Base-by-base conservation (phyloP, 495 filamentous ascomycete genomes). In the Astrothelium subdiscretum region DNA sequence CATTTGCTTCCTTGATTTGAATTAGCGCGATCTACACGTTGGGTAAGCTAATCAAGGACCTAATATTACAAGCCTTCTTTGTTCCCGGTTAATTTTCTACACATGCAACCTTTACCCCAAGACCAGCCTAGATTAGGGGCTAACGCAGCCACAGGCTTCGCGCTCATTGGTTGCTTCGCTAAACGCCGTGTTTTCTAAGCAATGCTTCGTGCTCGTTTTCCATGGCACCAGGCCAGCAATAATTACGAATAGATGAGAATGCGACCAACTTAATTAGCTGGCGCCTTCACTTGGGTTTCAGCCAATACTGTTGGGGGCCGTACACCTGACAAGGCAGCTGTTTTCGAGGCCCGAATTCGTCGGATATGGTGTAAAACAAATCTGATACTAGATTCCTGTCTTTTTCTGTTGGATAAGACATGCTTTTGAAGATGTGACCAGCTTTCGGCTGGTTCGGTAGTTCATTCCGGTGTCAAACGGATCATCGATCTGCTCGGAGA, bases 241-340 rank as follows among this genome's bases (percentile, higher is more conserved):
- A n/a, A 38, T 38, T 38, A 38, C 35, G 15, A 38, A 15, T 38
- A 38, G 35, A n/a, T n/a, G n/a, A n/a, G n/a, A n/a, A n/a, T n/a
- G n/a, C n/a, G n/a, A n/a, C n/a, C n/a, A n/a, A n/a, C n/a, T n/a
- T n/a, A n/a, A n/a, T n/a, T n/a, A n/a, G n/a, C n/a, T n/a, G n/a
- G n/a, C n/a, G n/a, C n/a, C n/a, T n/a, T n/a, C n/a, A n/a, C n/a
- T n/a, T n/a, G n/a, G n/a, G n/a, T n/a, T n/a, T n/a, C n/a, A n/a
- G n/a, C n/a, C n/a, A n/a, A n/a, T 54, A 54, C 5, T 54, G 48
- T 54, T 54, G 48, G 48, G 48, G 48, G 48, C 48, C 22, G 48
- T 11, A 15, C 12, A 54, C 26, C 26, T 54, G 20, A 54, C 29
- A 24, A 54, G 29, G 29, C 48, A 8, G 6, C 8, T 54, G 48